A percentile compares a stretch with the other conserved stretches of the same genome.
Evolutionary conservation across 306 rosid species (phyloP).

Genomic region (Mucuna pruriens): DNA sequence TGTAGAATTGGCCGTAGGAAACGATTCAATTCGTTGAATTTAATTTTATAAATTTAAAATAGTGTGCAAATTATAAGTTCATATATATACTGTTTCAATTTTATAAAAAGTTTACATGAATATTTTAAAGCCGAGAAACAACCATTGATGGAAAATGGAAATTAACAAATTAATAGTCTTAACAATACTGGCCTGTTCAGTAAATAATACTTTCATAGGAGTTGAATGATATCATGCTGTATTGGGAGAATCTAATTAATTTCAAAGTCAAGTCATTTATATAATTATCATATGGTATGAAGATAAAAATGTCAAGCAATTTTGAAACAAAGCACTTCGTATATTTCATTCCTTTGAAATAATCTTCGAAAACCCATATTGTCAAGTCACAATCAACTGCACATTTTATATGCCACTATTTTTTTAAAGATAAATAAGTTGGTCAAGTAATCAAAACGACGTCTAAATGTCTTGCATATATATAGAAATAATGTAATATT

Average conservation of each 20-base stretch:
- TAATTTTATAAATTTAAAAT: neutral
- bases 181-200: neutral
- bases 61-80: neutral
- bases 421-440: neutral
- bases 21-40: neutral
- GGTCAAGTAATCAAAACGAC: neutral
- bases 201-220: neutral
- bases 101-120: neutral
- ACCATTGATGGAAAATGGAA: neutral
- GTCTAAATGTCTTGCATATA: neutral
- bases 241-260: neutral
- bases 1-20: neutral
- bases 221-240: neutral
- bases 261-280: constrained; percentile 1
- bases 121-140: neutral
- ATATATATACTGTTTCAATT: neutral
- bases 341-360: constrained; percentile 21
- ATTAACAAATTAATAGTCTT: neutral
- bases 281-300: neutral
- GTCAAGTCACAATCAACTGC: neutral
- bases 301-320: neutral
- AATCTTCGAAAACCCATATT: neutral
- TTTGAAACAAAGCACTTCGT: constrained; percentile 19
- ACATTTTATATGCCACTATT: neutral
- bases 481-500: neutral